Base-by-base conservation (phyloP, 139 green algal genomes). In the Volvox africanus region DNA sequence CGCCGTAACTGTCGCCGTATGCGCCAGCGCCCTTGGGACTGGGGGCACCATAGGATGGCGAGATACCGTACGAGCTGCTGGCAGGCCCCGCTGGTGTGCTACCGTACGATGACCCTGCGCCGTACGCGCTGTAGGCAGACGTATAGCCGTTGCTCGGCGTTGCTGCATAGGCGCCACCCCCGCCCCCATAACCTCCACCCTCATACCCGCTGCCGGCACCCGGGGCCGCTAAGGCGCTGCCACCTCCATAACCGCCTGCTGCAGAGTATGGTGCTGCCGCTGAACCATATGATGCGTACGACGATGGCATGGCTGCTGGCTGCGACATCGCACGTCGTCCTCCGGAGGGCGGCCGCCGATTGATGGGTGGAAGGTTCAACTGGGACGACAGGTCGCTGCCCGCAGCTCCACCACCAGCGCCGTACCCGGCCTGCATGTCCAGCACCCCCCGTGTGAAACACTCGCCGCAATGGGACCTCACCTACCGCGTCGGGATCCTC, bases 381-480 rank as follows among this genome's bases (percentile, higher is more conserved):
- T 92, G 89, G 1, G 76, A 86, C 0, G 89, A 89, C 1, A 92
- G 81, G 89, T 92, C 89, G 22, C 30, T 62, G 36, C 18, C 76
- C 24, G 37, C n/a, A 0, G 44, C 76, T 2, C 36, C 68, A 6
- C 68, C 69, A 20, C 28, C 26, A 26, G 19, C 73, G 32, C 50
- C 86, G 19, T 90, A 82, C 24, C 67, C 67, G 24, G 32, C 81
- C 28, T 87, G 21, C 37, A 24, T 28, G 16, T 6, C 11, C 65
- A 30, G 65, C 65, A 28, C 21, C 65, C 21, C 3, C 21, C 12
- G 16, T 2, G 24, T 73, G 65, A 24, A 16, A 28, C 65, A 73
- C 65, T 73, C 65, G 65, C 65, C 9, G 65, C 16, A 2, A 73
- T 5, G 65, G 65, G 65, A 73, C 65, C 16, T 28, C 12, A 73